Evolutionary conservation across 305 asterid species (phyloP), one percentile per base, ranked within the genome.

Genomic region (Caryopteris hybrid): DNA sequence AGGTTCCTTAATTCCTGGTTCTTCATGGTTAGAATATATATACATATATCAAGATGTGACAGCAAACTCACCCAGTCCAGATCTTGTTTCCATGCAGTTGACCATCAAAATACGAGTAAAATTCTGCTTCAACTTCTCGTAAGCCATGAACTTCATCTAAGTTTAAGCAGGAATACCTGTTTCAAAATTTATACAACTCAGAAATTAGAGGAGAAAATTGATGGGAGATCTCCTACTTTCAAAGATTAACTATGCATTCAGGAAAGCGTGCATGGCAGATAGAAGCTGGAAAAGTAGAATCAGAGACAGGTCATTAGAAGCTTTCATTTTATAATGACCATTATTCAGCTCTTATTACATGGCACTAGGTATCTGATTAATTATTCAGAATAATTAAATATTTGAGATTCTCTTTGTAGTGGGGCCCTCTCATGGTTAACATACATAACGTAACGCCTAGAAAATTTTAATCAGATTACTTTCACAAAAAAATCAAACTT

Each of bases 41-140:
- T 43, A 43, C 66, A 62, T 22, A n/a, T 34, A 36, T 39, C 55
- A 46, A 75, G 73, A 43, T 36, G 63, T 38, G 50, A 66, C 68
- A 13, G 23, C 79, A 39, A 61, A 80, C 96, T 82, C 76, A 90
- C 97, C 97, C 97, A 68, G 90, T 88, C 97, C 92, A 90, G 62
- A 88, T 82, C 75, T 73, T 88, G 86, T 90, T 90, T 56, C 62
- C 83, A 68, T 79, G 90, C 78, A 85, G 62, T 68, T 86, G 89
- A 68, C 90, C 92, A 55, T 88, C 75, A 72, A 88, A 90, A 83
- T 72, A 90, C 29, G 97, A 90, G 74, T 81, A 81, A 66, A 88
- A 81, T 42, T 88, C 90, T 41, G 84, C 76, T 53, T 83, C 86
- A 60, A 80, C 77, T 80, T 88, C 90, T 71, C 80, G 84, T 67